phyloP scores from a whole-genome alignment of 108 stramenopile genomes.

The Tribonema minus region DNA sequence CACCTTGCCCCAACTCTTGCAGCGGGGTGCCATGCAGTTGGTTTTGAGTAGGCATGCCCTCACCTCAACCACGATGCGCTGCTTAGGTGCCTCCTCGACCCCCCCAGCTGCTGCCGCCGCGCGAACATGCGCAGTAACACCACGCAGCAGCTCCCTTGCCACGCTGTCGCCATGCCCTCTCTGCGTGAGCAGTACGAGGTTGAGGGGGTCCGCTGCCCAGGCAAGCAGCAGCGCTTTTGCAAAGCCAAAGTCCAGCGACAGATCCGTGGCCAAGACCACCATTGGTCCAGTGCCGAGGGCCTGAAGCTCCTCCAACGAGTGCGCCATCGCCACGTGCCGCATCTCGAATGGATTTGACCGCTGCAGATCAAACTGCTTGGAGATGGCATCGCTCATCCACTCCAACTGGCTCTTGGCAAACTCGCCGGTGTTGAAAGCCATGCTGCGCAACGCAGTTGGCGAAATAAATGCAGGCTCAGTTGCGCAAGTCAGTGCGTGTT shows the following conservation, averaged over 20 bases:
- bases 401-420: constrained; percentile 72
- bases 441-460: constrained; percentile 47
- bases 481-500: too few relatives aligned
- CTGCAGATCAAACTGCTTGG: constrained; percentile 34
- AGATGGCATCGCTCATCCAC: constrained; percentile 45
- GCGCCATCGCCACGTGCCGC: constrained; percentile 40
- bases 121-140: background rate
- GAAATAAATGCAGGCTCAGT: too few relatives aligned
- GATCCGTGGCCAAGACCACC: constrained; percentile 36
- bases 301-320: constrained; percentile 41
- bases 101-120: background rate
- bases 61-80: background rate
- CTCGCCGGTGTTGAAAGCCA: constrained; percentile 76
- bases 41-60: too few relatives aligned
- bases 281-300: background rate
- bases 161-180: constrained; percentile 21
- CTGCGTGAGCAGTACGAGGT: constrained; percentile 27
- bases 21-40: too few relatives aligned
- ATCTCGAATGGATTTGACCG: constrained; percentile 45
- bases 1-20: background rate
- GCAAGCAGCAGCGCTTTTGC: constrained; percentile 29
- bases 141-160: background rate
- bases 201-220: constrained; percentile 23
- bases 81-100: background rate
- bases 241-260: constrained; percentile 40